Base-by-base conservation (phyloP, 371 early-diverging fungal genomes). In the Mucor circinelloides region DNA sequence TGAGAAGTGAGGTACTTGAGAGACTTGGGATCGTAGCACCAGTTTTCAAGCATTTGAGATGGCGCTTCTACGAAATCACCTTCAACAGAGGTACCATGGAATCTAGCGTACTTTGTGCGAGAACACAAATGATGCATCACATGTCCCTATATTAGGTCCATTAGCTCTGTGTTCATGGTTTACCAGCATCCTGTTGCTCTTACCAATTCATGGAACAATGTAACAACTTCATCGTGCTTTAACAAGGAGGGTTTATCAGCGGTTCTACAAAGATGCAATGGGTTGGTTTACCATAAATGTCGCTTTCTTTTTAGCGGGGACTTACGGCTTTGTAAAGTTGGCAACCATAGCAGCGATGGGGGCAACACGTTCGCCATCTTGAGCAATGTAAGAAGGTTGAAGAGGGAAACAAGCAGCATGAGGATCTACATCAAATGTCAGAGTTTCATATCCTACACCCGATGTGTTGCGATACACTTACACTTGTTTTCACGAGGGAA, bases 41-140 rank as follows among this genome's bases (percentile, higher is more conserved):
- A 95, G 74, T 83, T 83, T 63, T 83, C 83, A 60, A 81, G 69
- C 84, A 84, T 84, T 74, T 82, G 95, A 28, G 93, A 92, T 25
- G 95, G 96, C 8, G 93, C 92, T 82, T 96, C 96, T n/a, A 95
- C 91, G 76, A 96, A 96, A 71, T 96, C 96, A 66, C 89, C 82
- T 75, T 95, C 91, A 58, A 92, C 92, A 66, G 79, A 74, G 5
- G 91, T 90, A 58, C 94, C 94, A 42, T 93, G 93, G 85, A 94
- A 90, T 23, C 90, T 74, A 7, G 87, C 78, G 75, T 81, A 90
- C 67, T 88, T 87, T 36, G 92, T 93, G 23, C 82, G 72, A 28
- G 90, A 87, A 81, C 91, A 92, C 32, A 94, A 82, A 62, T 89
- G 82, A 73, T 95, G 95, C 89, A 94, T 88, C 6, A 92, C 93